Percentiles rank a stretch among this genome's conserved stretches.
Conservation (phyloP, 176 grass and related monocot species). For the Poa pratensis region DNA sequence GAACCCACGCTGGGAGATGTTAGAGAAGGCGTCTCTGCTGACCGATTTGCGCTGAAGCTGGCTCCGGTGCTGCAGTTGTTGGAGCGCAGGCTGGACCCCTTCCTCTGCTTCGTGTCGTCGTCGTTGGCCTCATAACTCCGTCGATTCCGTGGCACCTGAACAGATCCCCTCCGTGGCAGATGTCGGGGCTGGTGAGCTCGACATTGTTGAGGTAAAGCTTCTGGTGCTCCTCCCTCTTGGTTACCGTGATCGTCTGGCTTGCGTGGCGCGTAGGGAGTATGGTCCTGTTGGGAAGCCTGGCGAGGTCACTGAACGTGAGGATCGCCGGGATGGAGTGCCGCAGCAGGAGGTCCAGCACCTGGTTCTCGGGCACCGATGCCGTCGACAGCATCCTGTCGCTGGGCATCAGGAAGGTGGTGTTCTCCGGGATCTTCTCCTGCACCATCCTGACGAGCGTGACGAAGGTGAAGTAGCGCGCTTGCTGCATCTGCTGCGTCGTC, state of each 20-base stretch:
- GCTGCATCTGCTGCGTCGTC: constrained; percentile 57
- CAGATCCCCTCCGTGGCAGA: constrained; percentile 44
- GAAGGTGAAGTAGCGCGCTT: constrained; percentile 63
- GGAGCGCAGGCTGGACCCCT: too few relatives aligned
- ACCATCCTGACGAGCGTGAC: constrained; percentile 70
- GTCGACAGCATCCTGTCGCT: constrained; percentile 61
- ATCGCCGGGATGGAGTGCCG: constrained; percentile 53
- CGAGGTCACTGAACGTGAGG: constrained; percentile 47
- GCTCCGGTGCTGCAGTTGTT: constrained; percentile 25
- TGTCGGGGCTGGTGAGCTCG: constrained; percentile 44
- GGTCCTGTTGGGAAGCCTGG: constrained; percentile 58
- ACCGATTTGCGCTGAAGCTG: constrained; percentile 33
- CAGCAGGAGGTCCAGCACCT: constrained; percentile 54
- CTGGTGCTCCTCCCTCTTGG: constrained; percentile 32
- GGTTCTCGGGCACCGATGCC: constrained; percentile 39
- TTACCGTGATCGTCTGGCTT: constrained; percentile 48
- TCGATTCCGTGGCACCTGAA: constrained; percentile 69
- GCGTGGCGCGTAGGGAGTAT: constrained; percentile 48
- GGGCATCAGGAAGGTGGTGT: constrained; percentile 65
- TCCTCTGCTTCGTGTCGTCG: too few relatives aligned
- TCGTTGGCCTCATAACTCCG: too few relatives aligned
- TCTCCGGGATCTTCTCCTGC: constrained; percentile 49
- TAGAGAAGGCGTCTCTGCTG: constrained; percentile 39
- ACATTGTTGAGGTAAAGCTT: constrained; percentile 61
- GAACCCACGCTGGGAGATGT: constrained; percentile 43